These are phyloP conservation scores for Nemophila menziesii DNA, from an alignment of 257 asterid genomes.

Conservation along the genomic window DNA sequence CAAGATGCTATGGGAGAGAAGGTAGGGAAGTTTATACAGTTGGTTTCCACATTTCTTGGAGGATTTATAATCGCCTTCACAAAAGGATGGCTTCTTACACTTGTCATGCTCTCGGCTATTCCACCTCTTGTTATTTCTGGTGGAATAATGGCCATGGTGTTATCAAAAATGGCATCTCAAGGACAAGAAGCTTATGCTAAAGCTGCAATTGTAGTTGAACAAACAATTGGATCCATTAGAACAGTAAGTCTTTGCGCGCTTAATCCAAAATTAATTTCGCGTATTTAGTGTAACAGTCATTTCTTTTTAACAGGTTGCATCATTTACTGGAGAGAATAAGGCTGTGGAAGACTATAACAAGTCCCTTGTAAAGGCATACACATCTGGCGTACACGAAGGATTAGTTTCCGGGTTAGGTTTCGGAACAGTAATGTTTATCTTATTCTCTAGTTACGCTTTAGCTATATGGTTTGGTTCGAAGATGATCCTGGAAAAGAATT, in stretches of 20 bases:
- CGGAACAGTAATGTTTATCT: constrained; percentile 47
- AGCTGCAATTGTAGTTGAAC: constrained; percentile 73
- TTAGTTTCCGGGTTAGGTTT: constrained; percentile 61
- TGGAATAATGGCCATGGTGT: constrained; percentile 42
- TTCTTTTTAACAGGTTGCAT: constrained; percentile 43
- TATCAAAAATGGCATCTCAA: constrained; percentile 60
- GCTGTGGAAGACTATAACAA: constrained; percentile 41
- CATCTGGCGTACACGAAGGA: constrained; percentile 58
- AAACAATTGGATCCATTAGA: constrained; percentile 71
- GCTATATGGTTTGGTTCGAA: constrained; percentile 73
- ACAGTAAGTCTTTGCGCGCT: constrained; percentile 28
- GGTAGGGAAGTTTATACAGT: constrained; percentile 77
- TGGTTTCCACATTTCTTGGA: constrained; percentile 56
- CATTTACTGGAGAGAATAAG: constrained; percentile 69
- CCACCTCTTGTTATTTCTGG: constrained; percentile 72
- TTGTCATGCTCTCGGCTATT: constrained; percentile 61
- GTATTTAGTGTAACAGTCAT: background rate
- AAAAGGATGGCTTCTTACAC: constrained; percentile 82
- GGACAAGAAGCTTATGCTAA: constrained; percentile 72
- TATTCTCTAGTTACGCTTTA: constrained; percentile 69
- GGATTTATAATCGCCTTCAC: constrained; percentile 61
- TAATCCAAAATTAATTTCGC: no score
- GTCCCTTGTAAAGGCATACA: constrained; percentile 52
- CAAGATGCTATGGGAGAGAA: constrained; percentile 96
- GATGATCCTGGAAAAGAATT: constrained; percentile 44